These are phyloP conservation scores for Metschnikowia peoriensis DNA, from an alignment of 805 yeast genomes.

Conservation along the genomic window DNA sequence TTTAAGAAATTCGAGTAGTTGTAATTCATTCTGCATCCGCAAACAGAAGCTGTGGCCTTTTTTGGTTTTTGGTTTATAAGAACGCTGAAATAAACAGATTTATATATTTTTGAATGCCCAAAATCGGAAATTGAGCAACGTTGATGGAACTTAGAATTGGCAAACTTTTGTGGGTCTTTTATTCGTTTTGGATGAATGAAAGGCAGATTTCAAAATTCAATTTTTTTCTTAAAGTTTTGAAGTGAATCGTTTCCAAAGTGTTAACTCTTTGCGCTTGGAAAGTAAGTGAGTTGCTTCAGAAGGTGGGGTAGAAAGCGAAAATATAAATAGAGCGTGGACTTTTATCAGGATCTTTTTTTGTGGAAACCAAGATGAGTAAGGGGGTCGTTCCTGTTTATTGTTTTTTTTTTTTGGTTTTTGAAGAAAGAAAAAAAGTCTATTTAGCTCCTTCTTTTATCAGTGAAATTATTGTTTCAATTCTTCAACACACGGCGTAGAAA, in stretches of 20 bases:
- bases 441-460: too few species aligned
- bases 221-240: too few species aligned
- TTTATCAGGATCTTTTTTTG: too few species aligned
- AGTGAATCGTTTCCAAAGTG: not conserved
- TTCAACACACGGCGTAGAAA: constrained; percentile 2
- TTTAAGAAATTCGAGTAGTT: constrained; percentile 37
- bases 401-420: too few species aligned
- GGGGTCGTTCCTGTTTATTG: too few species aligned
- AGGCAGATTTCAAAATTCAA: not conserved
- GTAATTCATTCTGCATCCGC: constrained; percentile 24
- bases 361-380: too few species aligned
- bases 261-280: not conserved
- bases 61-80: not conserved
- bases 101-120: not conserved
- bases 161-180: not conserved
- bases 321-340: too few species aligned
- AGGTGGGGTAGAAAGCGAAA: not conserved
- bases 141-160: not conserved
- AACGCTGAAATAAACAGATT: not conserved
- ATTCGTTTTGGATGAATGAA: not conserved
- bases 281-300: not conserved
- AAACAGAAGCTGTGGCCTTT: not conserved
- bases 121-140: not conserved
- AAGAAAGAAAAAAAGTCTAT: too few species aligned
- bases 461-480: not conserved